A percentile compares a stretch with the other conserved stretches of the same genome.
phyloP scores from a whole-genome alignment of 345 rosid genomes.

The Odontarrhena argentea region DNA sequence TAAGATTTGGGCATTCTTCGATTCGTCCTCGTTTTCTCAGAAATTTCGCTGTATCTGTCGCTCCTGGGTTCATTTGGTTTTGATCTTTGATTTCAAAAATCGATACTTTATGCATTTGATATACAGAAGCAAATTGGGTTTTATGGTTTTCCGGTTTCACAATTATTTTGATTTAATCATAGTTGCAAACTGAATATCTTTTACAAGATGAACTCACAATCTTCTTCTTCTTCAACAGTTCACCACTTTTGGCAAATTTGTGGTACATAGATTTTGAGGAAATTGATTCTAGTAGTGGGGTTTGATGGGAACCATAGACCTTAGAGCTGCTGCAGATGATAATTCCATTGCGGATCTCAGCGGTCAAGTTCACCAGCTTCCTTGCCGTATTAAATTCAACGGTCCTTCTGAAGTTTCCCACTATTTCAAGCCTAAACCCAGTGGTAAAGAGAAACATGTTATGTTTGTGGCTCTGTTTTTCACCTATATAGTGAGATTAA shows the following conservation, averaged over 20 bases:
- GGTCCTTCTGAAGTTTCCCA: constrained; percentile 74
- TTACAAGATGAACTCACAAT: neutral
- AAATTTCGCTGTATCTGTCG: neutral
- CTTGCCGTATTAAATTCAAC: constrained; percentile 75
- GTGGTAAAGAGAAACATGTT: constrained; percentile 42
- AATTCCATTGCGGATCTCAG: constrained; percentile 47
- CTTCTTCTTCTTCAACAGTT: neutral
- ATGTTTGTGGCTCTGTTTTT: constrained; percentile 6
- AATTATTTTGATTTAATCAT: neutral
- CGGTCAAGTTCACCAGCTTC: constrained; percentile 68
- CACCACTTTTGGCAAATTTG: neutral
- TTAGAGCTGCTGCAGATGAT: constrained; percentile 31
- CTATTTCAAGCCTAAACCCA: constrained; percentile 74
- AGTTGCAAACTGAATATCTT: neutral
- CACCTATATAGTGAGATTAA: constrained; percentile 8
- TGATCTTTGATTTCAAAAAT: constrained; percentile 3
- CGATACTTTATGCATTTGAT: constrained; percentile 5
- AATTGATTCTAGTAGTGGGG: constrained; percentile 23
- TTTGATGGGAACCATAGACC: constrained; percentile 47
- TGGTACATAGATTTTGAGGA: constrained; percentile 2
- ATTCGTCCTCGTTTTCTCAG: neutral
- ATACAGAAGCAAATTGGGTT: neutral
- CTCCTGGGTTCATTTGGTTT: constrained; percentile 1
- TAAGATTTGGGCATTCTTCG: neutral
- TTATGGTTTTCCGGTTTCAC: neutral